Conservation (phyloP, 495 filamentous ascomycete genomes). For the Neurospora tetraspora region DNA sequence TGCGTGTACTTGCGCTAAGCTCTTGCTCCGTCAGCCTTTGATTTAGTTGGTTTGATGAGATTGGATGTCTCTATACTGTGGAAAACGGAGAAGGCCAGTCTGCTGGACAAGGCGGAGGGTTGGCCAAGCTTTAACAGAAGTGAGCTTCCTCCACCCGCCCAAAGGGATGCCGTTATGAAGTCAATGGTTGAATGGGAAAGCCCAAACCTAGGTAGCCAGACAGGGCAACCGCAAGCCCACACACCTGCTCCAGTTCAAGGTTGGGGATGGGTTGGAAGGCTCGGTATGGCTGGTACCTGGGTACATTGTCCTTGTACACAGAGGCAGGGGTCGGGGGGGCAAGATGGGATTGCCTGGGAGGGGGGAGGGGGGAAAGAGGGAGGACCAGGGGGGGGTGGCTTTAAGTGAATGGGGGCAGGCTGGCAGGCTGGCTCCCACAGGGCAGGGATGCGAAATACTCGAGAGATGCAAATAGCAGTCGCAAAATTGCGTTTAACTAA, state of each 20-base stretch:
- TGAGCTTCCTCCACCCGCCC: conserved; percentile 1
- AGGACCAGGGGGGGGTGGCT: neutral
- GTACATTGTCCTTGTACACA: neutral
- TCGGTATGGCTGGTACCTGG: conserved; percentile 5
- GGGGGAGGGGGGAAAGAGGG: neutral
- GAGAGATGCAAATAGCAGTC: neutral
- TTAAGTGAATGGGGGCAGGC: neutral
- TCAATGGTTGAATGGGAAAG: conserved; percentile 12
- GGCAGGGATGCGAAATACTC: neutral
- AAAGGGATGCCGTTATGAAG: conserved; percentile 10
- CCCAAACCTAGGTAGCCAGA: neutral
- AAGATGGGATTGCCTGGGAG: neutral
- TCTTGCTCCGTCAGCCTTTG: neutral
- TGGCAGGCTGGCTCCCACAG: neutral
- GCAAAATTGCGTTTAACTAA: neutral
- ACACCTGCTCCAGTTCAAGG: neutral
- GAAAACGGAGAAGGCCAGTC: neutral
- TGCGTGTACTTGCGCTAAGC: neutral
- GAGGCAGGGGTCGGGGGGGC: conserved; percentile 1
- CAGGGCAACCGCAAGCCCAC: neutral
- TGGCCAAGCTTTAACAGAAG: conserved; percentile 12
- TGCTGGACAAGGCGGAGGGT: conserved; percentile 1
- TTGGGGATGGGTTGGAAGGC: neutral
- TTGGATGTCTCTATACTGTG: neutral
- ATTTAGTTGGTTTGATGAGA: neutral